phyloP scores from a whole-genome alignment of 257 asterid species.

The Linderniella brevidens region DNA sequence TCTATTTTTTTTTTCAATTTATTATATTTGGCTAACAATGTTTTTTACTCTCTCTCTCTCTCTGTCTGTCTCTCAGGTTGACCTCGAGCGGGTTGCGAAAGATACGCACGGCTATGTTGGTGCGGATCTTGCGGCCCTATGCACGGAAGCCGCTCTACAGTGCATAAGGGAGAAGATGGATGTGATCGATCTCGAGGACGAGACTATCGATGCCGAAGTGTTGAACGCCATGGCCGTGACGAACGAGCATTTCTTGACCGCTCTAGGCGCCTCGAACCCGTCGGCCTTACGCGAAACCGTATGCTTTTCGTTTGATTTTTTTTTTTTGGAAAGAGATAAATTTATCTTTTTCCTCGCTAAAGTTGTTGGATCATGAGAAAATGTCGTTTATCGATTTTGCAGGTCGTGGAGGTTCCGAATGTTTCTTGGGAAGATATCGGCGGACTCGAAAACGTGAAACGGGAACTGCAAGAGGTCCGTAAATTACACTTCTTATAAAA shows the following conservation, averaged over 20 bases:
- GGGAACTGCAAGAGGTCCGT: slow-evolving; percentile 87
- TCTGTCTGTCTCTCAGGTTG: slow-evolving; percentile 34
- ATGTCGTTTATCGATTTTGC: neutral
- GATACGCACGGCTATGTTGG: slow-evolving; percentile 91
- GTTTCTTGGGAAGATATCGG: slow-evolving; percentile 79
- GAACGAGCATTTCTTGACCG: slow-evolving; percentile 78
- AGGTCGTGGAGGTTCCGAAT: slow-evolving; percentile 94
- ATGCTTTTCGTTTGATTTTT: slow-evolving; percentile 5
- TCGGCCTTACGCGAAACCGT: slow-evolving; percentile 93
- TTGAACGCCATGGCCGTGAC: slow-evolving; percentile 89
- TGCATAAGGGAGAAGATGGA: slow-evolving; percentile 99
- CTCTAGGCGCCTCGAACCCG: slow-evolving; percentile 84
- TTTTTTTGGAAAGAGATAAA: neutral
- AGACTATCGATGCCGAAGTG: slow-evolving; percentile 74
- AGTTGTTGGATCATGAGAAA: neutral
- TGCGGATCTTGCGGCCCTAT: slow-evolving; percentile 82
- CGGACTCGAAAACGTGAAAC: slow-evolving; percentile 77
- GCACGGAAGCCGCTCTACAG: slow-evolving; percentile 91
- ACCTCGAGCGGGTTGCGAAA: slow-evolving; percentile 63
- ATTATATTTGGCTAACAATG: neutral
- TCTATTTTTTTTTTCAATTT: neutral
- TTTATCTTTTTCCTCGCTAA: too few species aligned
- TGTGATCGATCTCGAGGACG: slow-evolving; percentile 81
- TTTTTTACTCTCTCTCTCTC: neutral
- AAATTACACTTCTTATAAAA: neutral